phyloP scores from a whole-genome alignment of 2,329 filamentous ascomycete genomes.

The Pseudogymnoascus sp. region DNA sequence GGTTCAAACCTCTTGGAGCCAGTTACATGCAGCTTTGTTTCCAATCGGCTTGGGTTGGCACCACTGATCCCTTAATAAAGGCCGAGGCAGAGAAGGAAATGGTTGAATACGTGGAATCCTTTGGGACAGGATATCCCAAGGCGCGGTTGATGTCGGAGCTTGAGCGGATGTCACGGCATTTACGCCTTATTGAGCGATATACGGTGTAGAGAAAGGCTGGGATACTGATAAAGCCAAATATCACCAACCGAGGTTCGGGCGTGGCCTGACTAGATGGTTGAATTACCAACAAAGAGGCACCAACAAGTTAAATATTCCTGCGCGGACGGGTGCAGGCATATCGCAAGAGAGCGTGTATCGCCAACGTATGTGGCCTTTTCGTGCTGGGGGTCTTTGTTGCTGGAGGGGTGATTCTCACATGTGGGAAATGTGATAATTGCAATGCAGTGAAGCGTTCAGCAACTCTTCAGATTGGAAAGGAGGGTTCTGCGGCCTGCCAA shows the following conservation, averaged over 20 bases:
- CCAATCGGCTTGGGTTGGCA: slow-evolving; percentile 20
- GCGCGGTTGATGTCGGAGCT: background rate
- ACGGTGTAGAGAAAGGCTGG: background rate
- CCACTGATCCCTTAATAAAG: background rate
- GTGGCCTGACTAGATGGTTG: background rate
- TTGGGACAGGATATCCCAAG: background rate
- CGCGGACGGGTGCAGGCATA: background rate
- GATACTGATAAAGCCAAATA: background rate
- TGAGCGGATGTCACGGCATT: background rate
- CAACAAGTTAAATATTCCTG: background rate
- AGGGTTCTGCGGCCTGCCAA: background rate
- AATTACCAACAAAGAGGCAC: background rate
- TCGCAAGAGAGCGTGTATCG: background rate
- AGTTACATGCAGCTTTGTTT: slow-evolving; percentile 26
- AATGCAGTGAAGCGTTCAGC: background rate
- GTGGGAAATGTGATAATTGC: background rate
- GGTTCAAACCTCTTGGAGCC: slow-evolving; percentile 28
- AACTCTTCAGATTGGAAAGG: background rate
- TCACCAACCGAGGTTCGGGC: background rate
- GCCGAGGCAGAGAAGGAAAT: background rate
- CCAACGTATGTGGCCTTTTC: background rate
- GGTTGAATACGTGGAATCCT: background rate
- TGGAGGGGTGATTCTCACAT: background rate
- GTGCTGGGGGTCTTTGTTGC: background rate
- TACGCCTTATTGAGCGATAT: slow-evolving; percentile 2